Percentiles rank a stretch among this genome's conserved stretches.
Conservation (phyloP, 2,329 filamentous ascomycete species). For the Sordariomycetes sp. region DNA sequence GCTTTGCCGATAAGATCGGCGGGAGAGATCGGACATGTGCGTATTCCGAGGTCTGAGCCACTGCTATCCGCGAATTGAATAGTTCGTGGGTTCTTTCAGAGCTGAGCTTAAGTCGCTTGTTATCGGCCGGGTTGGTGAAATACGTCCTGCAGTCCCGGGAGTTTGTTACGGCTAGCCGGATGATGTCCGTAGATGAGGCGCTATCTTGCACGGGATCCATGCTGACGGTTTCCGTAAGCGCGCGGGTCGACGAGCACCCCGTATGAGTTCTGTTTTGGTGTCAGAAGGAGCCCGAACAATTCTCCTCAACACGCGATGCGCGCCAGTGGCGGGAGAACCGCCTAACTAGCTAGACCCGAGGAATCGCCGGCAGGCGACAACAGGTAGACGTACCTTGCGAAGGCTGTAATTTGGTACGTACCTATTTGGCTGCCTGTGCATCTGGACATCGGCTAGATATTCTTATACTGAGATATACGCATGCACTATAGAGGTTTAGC, state of each 20-base stretch:
- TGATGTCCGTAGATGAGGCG: constrained; percentile 2
- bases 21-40: constrained; percentile 65
- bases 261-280: background rate
- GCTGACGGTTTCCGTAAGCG: background rate
- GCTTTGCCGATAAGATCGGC: constrained; percentile 64
- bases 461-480: no score
- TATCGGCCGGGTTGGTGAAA: constrained; percentile 9
- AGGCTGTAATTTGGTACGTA: no score
- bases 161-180: constrained; percentile 7
- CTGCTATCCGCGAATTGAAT: constrained; percentile 9
- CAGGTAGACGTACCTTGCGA: no score
- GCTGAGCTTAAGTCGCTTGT: constrained; percentile 25
- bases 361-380: no score
- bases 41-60: constrained; percentile 52
- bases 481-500: no score
- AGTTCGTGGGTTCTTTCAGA: constrained; percentile 9
- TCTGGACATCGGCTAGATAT: no score
- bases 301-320: background rate
- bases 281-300: background rate
- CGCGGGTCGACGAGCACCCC: background rate
- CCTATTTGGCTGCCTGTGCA: no score
- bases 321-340: no score
- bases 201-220: background rate
- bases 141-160: constrained; percentile 6
- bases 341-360: no score